Evolutionary conservation across 2,329 filamentous ascomycete species (phyloP).

Genomic region (Apiospora kogelbergensis): DNA sequence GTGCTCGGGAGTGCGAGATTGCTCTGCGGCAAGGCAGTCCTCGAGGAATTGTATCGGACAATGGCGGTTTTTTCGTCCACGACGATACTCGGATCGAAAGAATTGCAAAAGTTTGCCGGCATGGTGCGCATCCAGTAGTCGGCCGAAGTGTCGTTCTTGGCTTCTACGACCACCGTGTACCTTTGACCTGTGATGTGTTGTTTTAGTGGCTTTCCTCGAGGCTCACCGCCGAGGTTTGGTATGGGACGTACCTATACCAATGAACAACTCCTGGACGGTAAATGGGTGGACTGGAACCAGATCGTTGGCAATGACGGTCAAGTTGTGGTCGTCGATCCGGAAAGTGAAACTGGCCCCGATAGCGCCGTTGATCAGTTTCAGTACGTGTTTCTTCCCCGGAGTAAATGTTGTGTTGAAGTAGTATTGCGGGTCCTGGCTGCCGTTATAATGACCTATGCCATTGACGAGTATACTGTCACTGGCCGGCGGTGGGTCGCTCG

Average conservation of each 20-base stretch:
- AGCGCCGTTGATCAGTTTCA: conserved; percentile 52
- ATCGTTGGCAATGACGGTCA: conserved; percentile 52
- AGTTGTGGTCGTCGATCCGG: conserved; percentile 46
- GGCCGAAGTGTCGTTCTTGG: conserved; percentile 31
- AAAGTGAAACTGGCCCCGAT: conserved; percentile 49
- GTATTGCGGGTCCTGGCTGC: conserved; percentile 30
- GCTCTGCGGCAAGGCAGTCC: neutral
- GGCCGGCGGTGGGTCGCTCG: conserved; percentile 33
- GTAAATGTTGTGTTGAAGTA: conserved; percentile 35
- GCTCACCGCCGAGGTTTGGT: conserved; percentile 11
- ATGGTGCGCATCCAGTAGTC: conserved; percentile 48
- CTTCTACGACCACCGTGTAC: conserved; percentile 44
- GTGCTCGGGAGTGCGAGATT: neutral
- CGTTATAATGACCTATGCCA: conserved; percentile 38
- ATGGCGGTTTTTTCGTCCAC: conserved; percentile 47
- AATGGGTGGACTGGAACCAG: conserved; percentile 52
- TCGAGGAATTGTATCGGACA: conserved; percentile 36
- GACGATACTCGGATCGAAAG: conserved; percentile 28
- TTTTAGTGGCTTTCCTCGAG: neutral
- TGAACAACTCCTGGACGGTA: conserved; percentile 46
- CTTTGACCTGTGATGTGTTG: conserved; percentile 25
- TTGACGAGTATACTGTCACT: conserved; percentile 46
- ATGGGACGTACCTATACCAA: conserved; percentile 49
- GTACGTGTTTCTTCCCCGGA: conserved; percentile 47
- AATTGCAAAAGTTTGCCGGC: conserved; percentile 35